Percentiles rank a stretch among this genome's conserved stretches.
phyloP scores from a whole-genome alignment of 805 yeast genomes.

The Lachancea fermentati region DNA sequence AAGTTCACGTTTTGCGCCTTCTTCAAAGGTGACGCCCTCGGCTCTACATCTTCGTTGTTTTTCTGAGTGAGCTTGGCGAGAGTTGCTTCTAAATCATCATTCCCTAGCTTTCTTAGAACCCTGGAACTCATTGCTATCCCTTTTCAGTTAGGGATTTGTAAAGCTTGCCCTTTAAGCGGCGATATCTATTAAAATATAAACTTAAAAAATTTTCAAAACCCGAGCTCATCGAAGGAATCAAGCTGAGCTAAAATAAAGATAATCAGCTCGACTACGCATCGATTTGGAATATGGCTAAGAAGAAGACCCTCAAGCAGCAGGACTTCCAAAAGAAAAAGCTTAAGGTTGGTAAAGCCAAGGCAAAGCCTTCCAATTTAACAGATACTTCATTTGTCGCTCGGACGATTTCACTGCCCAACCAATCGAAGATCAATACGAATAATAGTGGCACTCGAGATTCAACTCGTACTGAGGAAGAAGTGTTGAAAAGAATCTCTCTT shows the following conservation, averaged over 20 bases:
- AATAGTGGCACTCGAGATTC: conserved; percentile 8
- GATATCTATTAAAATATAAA: no score
- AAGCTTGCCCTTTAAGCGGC: no score
- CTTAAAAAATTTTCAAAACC: background rate
- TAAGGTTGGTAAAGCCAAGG: conserved; percentile 79
- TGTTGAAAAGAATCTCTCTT: conserved; percentile 58
- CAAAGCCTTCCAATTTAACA: conserved; percentile 69
- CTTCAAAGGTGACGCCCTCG: conserved; percentile 6
- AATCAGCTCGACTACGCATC: no score
- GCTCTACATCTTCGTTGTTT: conserved; percentile 2
- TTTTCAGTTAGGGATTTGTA: background rate
- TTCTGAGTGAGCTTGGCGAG: conserved; percentile 4
- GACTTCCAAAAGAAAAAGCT: conserved; percentile 62
- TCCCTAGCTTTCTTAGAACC: conserved; percentile 32
- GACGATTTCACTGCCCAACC: conserved; percentile 30
- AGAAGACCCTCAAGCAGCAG: conserved; percentile 37
- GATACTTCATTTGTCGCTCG: conserved; percentile 81
- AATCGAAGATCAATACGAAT: conserved; percentile 19
- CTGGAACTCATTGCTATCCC: conserved; percentile 31
- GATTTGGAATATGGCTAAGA: conserved; percentile 30
- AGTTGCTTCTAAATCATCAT: conserved; percentile 20
- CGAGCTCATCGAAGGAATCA: conserved; percentile 14
- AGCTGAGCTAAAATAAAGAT: background rate
- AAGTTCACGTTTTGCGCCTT: conserved; percentile 14
- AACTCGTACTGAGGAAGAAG: conserved; percentile 37